Conservation (phyloP, 1,284 basidiomycete species). For the Cryptococcus sp. region DNA sequence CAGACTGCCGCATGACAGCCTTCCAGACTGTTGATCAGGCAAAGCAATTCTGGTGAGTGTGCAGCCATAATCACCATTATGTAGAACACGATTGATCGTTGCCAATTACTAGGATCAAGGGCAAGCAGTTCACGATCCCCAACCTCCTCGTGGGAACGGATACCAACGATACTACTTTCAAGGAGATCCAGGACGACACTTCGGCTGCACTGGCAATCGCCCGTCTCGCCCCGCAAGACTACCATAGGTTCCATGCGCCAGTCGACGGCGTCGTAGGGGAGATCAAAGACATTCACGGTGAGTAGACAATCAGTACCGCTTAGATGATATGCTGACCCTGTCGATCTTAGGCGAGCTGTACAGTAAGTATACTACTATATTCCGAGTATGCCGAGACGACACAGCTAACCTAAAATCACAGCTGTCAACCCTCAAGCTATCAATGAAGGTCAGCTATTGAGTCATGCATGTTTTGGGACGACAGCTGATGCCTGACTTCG, state of each 20-base stretch:
- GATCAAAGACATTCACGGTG: conserved; percentile 56
- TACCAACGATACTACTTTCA: conserved; percentile 58
- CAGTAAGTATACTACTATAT: conserved; percentile 28
- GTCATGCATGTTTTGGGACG: background rate
- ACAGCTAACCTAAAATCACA: conserved; percentile 3
- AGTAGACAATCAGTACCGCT: conserved; percentile 25
- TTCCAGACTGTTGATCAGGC: conserved; percentile 65
- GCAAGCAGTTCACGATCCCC: conserved; percentile 68
- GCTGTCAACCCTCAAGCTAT: conserved; percentile 69
- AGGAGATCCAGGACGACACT: conserved; percentile 38
- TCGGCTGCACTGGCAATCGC: conserved; percentile 35
- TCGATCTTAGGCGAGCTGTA: conserved; percentile 39
- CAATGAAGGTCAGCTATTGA: conserved; percentile 59
- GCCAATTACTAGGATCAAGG: conserved; percentile 66
- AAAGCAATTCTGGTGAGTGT: conserved; percentile 64
- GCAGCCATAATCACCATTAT: background rate
- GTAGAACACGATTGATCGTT: background rate
- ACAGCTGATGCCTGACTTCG: conserved; percentile 8
- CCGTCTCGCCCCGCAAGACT: conserved; percentile 76
- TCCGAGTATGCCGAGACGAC: background rate
- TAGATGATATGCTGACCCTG: conserved; percentile 12
- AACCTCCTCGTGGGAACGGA: conserved; percentile 60
- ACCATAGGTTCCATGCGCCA: conserved; percentile 82
- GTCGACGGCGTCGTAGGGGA: conserved; percentile 63
- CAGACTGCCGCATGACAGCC: conserved; percentile 74